Evolutionary conservation across 2,329 filamentous ascomycete species (phyloP).

Genomic region (Fusarium sp.): DNA sequence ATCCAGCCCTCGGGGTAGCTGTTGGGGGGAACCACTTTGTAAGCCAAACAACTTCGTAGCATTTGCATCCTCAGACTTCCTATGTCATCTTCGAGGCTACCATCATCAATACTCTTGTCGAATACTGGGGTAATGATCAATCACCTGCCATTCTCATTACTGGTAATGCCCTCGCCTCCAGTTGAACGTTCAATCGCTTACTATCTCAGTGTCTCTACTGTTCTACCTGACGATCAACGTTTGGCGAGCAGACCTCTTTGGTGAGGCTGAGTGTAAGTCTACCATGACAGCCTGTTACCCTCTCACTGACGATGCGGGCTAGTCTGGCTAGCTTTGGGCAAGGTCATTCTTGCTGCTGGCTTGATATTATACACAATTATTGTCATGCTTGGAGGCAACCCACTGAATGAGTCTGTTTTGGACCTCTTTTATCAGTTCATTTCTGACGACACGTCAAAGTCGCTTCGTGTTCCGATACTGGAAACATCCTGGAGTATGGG

Average conservation of each 20-base stretch:
- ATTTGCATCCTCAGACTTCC: background rate
- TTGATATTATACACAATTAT: slow-evolving; percentile 78
- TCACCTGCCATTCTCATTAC: background rate
- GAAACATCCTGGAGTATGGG: slow-evolving; percentile 47
- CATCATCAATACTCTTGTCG: background rate
- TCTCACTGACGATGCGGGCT: background rate
- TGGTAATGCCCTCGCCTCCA: background rate
- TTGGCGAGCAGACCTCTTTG: background rate
- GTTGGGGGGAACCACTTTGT: background rate
- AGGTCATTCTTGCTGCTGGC: slow-evolving; percentile 70
- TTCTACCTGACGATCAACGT: background rate
- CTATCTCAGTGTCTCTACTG: background rate
- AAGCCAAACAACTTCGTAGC: background rate
- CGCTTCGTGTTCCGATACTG: slow-evolving; percentile 74
- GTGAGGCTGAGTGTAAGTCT: background rate
- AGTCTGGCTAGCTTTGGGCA: slow-evolving; percentile 67
- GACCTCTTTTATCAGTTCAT: no score
- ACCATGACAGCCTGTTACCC: background rate
- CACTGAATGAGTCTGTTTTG: slow-evolving; percentile 42
- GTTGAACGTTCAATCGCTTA: background rate
- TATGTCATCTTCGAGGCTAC: background rate
- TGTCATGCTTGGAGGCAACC: slow-evolving; percentile 79
- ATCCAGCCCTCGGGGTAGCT: background rate
- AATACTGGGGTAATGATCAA: background rate
- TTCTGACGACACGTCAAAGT: slow-evolving; percentile 46